Base-by-base conservation (phyloP, 2,329 filamentous ascomycete species). In the Pseudogymnoascus sp. region DNA sequence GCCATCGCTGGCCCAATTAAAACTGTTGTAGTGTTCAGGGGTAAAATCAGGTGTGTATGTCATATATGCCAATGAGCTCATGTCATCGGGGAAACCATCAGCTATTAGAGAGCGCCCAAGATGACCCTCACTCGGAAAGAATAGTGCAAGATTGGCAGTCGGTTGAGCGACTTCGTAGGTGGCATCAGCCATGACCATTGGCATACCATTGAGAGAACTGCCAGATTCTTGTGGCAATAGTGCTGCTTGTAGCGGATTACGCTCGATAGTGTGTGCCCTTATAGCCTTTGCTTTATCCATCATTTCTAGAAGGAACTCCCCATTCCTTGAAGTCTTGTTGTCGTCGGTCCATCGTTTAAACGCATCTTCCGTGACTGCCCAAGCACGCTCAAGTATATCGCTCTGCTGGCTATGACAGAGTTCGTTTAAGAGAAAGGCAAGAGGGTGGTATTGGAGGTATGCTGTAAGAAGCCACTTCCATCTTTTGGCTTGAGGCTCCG, bases 391-490 rank as follows among this genome's bases (percentile, higher is more conserved):
- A 33, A 53, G 43, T 53, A 20, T 33, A 12, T 53, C 43, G 8
- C 43, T 33, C 25, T 53, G 43, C 30, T 33, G 43, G 12, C 43
- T 18, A n/a, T 53, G 43, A 7, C 25, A 53, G 25, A 53, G 43
- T 18, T 53, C 43, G 8, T 53, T 53, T 5, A 53, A 6, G 18
- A 53, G 43, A 4, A 30, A 53, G 8, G 43, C n/a, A 9, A 53
- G 43, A 33, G 43, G 43, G 14, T 53, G 43, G 22, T 53, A 53
- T 53, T 53, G 43, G n/a, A 53, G 43, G 25, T 53, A 53, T 2
- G 43, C 43, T 53, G n/a, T 18, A 9, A 53, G 43, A n/a, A 53
- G 43, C 43, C 43, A 53, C n/a, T 33, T 53, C 43, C 43, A 53
- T 53, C 25, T 30, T 53, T 33, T 30, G n/a, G 43, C 43, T 53